Evolutionary conservation across 176 grass and related monocot genomes (phyloP), one percentile per base, ranked within the genome.

Genomic region (Musa itinerans): DNA sequence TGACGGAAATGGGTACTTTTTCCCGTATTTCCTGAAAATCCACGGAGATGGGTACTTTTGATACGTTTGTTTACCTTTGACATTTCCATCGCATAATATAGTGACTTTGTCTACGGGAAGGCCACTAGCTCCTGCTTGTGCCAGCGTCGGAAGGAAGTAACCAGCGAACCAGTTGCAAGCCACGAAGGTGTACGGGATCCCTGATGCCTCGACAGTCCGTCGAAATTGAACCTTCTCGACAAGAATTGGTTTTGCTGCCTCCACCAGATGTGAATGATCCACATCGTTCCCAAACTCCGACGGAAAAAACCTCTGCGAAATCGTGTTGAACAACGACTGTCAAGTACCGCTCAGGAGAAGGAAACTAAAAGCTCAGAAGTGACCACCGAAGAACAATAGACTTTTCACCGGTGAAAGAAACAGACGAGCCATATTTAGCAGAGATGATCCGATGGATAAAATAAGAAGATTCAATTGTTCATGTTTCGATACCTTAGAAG

Each of bases 241-340:
- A 0, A 74, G 56, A 0, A 1, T 29, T 25, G 72, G n/a, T 6
- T 57, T 74, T 1, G 13, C 72, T 29, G 53, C 23, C 0, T 74
- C 72, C 11, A 57, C 71, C 4, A n/a, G 1, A 27, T 73, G 9
- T 1, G 2, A 1, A 5, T 11, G 72, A 10, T 74, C 72, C 48
- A 74, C 72, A 1, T 74, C 72, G 10, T 34, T 74, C 5, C 72
- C 72, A 29, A 74, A 74, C 12, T 74, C 72, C 9, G 72, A 74
- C 1, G 72, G 72, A 1, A 74, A 10, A 17, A 74, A 74, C 53
- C 72, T 74, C 72, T 74, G 22, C 52, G 14, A 10, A 50, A 16
- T 10, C 15, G 8, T 8, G 34, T 5, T 43, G 34, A 43, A 43
- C 34, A 0, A 4, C 34, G 0, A 0, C 34, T 43, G 34, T 43